A percentile compares a stretch with the other conserved stretches of the same genome.
Conservation (phyloP, 2,329 filamentous ascomycete genomes). For the Alternaria sp. region DNA sequence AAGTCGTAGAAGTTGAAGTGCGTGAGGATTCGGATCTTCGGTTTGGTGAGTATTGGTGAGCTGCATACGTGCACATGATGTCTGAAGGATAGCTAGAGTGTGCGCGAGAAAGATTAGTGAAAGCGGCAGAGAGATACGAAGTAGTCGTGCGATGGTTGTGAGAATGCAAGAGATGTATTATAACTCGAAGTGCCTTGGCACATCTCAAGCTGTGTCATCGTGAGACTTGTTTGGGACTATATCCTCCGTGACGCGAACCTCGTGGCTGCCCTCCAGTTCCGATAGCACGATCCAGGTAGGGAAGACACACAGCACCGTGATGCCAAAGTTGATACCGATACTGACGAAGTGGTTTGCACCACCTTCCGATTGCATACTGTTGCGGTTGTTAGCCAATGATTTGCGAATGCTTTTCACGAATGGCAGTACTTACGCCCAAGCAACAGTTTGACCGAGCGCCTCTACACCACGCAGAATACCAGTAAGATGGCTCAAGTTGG, state of each 20-base stretch:
- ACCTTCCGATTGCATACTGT: conserved; percentile 45
- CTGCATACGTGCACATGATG: too few relatives aligned
- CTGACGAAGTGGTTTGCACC: conserved; percentile 46
- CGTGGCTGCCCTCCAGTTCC: conserved; percentile 41
- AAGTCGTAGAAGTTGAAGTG: too few relatives aligned
- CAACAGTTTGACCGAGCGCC: conserved; percentile 45
- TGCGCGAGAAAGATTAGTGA: too few relatives aligned
- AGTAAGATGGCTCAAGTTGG: conserved; percentile 42
- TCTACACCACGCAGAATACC: conserved; percentile 46
- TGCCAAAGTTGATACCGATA: conserved; percentile 46
- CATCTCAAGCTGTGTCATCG: neutral
- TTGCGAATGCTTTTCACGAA: neutral
- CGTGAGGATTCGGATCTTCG: too few relatives aligned
- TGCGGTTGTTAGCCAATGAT: conserved; percentile 11
- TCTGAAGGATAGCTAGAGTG: too few relatives aligned
- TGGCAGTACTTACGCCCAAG: conserved; percentile 40
- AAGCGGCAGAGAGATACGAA: rapidly evolving
- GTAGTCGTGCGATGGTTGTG: too few relatives aligned
- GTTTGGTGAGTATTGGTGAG: too few relatives aligned
- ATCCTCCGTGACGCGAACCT: conserved; percentile 32
- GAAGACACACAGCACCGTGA: conserved; percentile 37
- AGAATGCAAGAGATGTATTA: neutral
- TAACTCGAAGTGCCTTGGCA: neutral
- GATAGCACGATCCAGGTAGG: conserved; percentile 45
- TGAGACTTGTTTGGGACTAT: neutral